These are phyloP conservation scores for Zalaria obscura DNA, from an alignment of 2,329 filamentous ascomycete genomes.

Conservation along the genomic window DNA sequence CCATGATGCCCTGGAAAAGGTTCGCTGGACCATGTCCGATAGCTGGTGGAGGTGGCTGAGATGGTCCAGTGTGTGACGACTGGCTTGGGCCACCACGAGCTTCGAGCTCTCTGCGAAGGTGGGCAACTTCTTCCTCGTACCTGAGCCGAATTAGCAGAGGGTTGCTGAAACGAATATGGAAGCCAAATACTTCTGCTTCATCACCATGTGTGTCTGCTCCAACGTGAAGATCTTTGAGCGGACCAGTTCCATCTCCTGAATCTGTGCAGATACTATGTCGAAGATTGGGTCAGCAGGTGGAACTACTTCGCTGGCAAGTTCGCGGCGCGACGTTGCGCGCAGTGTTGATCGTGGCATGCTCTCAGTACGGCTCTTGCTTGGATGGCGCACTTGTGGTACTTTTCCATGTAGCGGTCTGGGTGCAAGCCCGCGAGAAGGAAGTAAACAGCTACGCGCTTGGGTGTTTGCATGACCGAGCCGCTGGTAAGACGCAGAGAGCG, in stretches of 20 bases:
- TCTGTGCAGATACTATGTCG: constrained; percentile 64
- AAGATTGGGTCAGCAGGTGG: background rate
- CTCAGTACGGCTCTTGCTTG: too few relatives aligned
- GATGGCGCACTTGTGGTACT: too few relatives aligned
- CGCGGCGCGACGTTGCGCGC: too few relatives aligned
- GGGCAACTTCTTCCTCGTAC: constrained; percentile 82
- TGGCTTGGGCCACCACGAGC: constrained; percentile 48
- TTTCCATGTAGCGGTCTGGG: too few relatives aligned
- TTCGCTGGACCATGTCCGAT: constrained; percentile 82
- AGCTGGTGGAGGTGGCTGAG: constrained; percentile 70
- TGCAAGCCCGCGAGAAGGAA: background rate
- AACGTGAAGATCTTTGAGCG: constrained; percentile 85
- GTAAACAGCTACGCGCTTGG: background rate
- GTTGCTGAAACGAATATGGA: background rate
- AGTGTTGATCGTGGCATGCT: too few relatives aligned
- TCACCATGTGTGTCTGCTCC: constrained; percentile 73
- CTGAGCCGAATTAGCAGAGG: constrained; percentile 32
- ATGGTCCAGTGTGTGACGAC: constrained; percentile 59
- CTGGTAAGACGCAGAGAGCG: background rate
- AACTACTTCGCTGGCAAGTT: too few relatives aligned
- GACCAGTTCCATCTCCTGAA: constrained; percentile 90
- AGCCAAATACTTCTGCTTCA: constrained; percentile 77
- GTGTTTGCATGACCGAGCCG: background rate
- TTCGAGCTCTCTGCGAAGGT: constrained; percentile 79
- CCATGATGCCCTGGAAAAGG: constrained; percentile 92